These are phyloP conservation scores for Stylonectria norvegica DNA, from an alignment of 2,329 filamentous ascomycete species.

Conservation along the genomic window DNA sequence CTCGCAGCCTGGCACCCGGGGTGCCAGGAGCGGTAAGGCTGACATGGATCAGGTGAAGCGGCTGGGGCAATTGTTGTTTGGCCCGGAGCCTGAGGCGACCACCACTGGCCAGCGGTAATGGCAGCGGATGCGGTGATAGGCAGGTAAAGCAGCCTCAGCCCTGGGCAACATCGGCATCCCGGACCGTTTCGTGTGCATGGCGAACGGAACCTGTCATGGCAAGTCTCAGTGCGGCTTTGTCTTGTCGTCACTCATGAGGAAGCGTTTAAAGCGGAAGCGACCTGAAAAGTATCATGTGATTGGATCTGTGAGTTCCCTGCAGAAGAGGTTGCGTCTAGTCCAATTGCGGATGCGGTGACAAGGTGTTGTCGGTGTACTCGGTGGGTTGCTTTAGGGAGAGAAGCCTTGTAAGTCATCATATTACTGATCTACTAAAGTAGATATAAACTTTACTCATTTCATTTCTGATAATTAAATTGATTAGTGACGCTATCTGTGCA, in stretches of 20 bases:
- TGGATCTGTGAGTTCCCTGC: conserved; percentile 24
- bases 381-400: too few relatives aligned
- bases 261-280: conserved; percentile 6
- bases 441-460: too few relatives aligned
- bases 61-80: conserved; percentile 2
- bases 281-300: conserved; percentile 14
- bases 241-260: conserved; percentile 15
- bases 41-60: conserved; percentile 24
- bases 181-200: conserved; percentile 26
- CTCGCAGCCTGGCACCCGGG: conserved; percentile 30
- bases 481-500: too few relatives aligned
- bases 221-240: conserved; percentile 14
- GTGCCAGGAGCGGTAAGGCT: conserved; percentile 32
- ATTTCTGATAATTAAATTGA: too few relatives aligned
- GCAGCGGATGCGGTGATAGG: conserved; percentile 2
- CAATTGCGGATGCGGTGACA: conserved; percentile 13
- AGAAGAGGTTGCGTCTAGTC: conserved; percentile 16
- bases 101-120: background rate
- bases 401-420: too few relatives aligned
- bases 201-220: conserved; percentile 22
- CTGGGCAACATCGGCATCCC: conserved; percentile 19
- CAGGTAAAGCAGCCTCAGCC: conserved; percentile 14
- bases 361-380: conserved; percentile 11
- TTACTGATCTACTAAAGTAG: too few relatives aligned
- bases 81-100: conserved; percentile 2